phyloP scores from a whole-genome alignment of 352 stramenopile species.

The Globisporangium radiosum region DNA sequence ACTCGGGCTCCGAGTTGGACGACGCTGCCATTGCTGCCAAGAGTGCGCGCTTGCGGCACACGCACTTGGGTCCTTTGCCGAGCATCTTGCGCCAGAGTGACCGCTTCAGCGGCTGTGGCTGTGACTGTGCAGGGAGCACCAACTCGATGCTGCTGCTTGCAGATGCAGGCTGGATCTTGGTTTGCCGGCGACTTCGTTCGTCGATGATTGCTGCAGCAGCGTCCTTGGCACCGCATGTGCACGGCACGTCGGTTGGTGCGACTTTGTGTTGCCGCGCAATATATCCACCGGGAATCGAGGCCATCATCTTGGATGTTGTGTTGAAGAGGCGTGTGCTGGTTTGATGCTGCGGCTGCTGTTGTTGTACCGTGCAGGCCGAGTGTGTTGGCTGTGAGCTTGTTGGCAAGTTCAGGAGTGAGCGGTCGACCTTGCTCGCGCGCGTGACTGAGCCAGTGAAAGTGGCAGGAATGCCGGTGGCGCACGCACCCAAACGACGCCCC shows the following conservation, averaged over 20 bases:
- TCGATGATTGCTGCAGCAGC: background rate
- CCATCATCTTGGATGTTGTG: conserved; percentile 6
- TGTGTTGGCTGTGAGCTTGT: background rate
- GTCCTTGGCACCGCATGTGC: conserved; percentile 12
- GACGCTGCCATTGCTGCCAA: background rate
- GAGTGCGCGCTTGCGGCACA: conserved; percentile 22
- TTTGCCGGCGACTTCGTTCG: conserved; percentile 5
- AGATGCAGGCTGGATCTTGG: conserved; percentile 12
- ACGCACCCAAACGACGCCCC: too few relatives aligned
- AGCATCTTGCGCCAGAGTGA: conserved; percentile 53
- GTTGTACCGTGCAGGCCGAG: background rate
- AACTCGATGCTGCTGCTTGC: background rate
- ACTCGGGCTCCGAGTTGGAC: conserved; percentile 6
- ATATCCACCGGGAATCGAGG: conserved; percentile 5
- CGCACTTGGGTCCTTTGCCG: conserved; percentile 49
- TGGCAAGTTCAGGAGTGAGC: background rate
- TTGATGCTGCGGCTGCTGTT: background rate
- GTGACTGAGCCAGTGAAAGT: background rate
- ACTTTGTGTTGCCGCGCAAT: background rate
- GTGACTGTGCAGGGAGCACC: background rate
- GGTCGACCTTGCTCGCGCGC: background rate
- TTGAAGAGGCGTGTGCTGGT: background rate
- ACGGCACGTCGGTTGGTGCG: conserved; percentile 3
- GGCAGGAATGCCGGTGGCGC: background rate
- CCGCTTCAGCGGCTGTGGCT: conserved; percentile 21